Conservation (phyloP, 495 filamentous ascomycete species). For the Penicillium dipodomyicola region DNA sequence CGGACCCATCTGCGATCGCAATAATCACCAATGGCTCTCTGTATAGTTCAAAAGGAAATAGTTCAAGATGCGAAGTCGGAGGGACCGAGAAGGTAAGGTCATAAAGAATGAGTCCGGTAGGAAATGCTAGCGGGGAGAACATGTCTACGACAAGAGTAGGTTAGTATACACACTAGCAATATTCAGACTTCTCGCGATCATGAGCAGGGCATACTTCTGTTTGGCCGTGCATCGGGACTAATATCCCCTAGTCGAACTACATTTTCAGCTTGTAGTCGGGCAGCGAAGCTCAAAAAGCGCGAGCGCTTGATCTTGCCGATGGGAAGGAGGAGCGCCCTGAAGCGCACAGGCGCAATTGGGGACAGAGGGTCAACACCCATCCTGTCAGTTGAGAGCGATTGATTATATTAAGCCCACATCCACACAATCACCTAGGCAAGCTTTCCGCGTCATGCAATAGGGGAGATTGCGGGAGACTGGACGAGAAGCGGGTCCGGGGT, state of each 20-base stretch:
- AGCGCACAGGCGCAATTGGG: constrained; percentile 82
- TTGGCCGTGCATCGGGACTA: constrained; percentile 79
- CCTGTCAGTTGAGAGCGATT: constrained; percentile 43
- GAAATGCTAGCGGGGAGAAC: constrained; percentile 93
- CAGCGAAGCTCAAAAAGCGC: constrained; percentile 74
- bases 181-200: not conserved
- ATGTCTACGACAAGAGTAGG: constrained; percentile 59
- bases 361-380: constrained; percentile 87
- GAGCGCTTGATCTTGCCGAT: constrained; percentile 80
- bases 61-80: constrained; percentile 68
- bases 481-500: not conserved
- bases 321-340: constrained; percentile 79
- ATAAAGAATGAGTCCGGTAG: constrained; percentile 84
- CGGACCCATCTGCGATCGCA: constrained; percentile 70
- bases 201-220: constrained; percentile 67
- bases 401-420: constrained; percentile 38
- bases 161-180: constrained; percentile 26
- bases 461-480: constrained; percentile 2
- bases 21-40: constrained; percentile 77
- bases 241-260: constrained; percentile 87
- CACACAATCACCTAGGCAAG: constrained; percentile 25
- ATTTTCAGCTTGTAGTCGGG: constrained; percentile 73
- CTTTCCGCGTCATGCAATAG: constrained; percentile 28
- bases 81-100: constrained; percentile 79
- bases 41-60: constrained; percentile 83